phyloP scores from a whole-genome alignment of 768 basidiomycete species.

The Lactarius sanguifluus region DNA sequence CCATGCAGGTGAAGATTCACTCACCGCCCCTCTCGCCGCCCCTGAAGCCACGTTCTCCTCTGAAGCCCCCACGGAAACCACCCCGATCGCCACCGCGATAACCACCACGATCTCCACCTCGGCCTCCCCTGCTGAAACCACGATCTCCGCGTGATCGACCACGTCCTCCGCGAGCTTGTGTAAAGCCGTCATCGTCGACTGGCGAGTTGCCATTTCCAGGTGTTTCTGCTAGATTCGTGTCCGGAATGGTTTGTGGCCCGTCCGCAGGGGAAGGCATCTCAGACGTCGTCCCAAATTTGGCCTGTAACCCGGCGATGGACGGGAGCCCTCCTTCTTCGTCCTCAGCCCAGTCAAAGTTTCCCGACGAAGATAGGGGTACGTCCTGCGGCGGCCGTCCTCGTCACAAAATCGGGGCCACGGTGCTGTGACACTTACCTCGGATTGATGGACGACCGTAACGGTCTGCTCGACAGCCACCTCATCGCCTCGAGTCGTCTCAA shows the following conservation, averaged over 20 bases:
- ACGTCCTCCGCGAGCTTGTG: slow-evolving; percentile 29
- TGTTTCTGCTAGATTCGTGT: too few relatives aligned
- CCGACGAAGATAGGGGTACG: slow-evolving; percentile 26
- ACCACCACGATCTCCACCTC: slow-evolving; percentile 29
- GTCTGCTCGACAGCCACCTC: slow-evolving; percentile 14
- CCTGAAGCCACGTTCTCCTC: slow-evolving; percentile 35
- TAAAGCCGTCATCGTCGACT: slow-evolving; percentile 65
- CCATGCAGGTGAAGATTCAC: neutral
- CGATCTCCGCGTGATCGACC: slow-evolving; percentile 28
- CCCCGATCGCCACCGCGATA: slow-evolving; percentile 35
- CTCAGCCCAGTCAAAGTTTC: slow-evolving; percentile 77
- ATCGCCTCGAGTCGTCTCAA: slow-evolving; percentile 16
- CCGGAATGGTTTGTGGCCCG: slow-evolving; percentile 32
- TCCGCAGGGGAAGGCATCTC: slow-evolving; percentile 42
- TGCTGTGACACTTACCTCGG: slow-evolving; percentile 15
- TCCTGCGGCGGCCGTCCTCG: slow-evolving; percentile 19
- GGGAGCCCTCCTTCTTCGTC: slow-evolving; percentile 80
- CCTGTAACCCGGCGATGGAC: slow-evolving; percentile 72
- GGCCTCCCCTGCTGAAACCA: slow-evolving; percentile 21
- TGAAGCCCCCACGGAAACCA: slow-evolving; percentile 45
- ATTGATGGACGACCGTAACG: slow-evolving; percentile 9
- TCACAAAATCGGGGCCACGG: neutral
- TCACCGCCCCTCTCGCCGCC: slow-evolving; percentile 31
- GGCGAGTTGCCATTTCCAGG: too few relatives aligned
- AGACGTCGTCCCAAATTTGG: slow-evolving; percentile 72